Evolutionary conservation across 371 early-diverging fungal genomes (phyloP), one percentile per base, ranked within the genome.

Genomic region (Astathelohania contejeani): DNA sequence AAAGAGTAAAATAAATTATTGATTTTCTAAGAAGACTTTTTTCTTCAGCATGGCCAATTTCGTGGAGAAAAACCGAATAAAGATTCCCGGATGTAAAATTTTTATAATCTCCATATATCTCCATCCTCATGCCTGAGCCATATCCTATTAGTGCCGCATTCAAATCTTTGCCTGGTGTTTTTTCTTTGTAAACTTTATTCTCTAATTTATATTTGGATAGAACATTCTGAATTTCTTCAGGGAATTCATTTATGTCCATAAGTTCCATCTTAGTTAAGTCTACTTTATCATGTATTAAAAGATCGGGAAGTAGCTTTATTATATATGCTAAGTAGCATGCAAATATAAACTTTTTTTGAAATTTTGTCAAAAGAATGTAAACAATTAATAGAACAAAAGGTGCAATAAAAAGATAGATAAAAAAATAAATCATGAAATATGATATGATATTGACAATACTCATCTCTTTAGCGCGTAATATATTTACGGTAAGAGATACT

Each of bases 11-110:
- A 24, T 69, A 62, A 4, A 63, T 60, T 7, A 57, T 37, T 9
- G 67, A 45, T 51, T 76, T 76, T 51, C 67, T 69, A 27, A 65
- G 29, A n/a, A 73, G 48, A 42, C 68, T 70, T 44, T 59, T 37
- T 28, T 73, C 65, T 20, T 63, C 45, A 24, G 73, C 67, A 64
- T 76, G 76, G 0, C 73, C 76, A 39, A 73, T 61, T 37, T 76
- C 76, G 42, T 76, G 76, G 7, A 73, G 49, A 7, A 76, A 32
- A 43, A 76, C 55, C 0, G 76, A 59, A 28, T 69, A 52, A 37
- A 70, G 45, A 45, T 71, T 60, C 6, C 58, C 45, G 28, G 49
- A 26, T 10, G 44, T 45, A 27, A 69, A 56, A 9, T 62, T 47
- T 12, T 62, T 38, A 6, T 65, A 32, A 44, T 73, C 49, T 29